phyloP scores from a whole-genome alignment of 768 basidiomycete species.

The Suillus tomentosus region DNA sequence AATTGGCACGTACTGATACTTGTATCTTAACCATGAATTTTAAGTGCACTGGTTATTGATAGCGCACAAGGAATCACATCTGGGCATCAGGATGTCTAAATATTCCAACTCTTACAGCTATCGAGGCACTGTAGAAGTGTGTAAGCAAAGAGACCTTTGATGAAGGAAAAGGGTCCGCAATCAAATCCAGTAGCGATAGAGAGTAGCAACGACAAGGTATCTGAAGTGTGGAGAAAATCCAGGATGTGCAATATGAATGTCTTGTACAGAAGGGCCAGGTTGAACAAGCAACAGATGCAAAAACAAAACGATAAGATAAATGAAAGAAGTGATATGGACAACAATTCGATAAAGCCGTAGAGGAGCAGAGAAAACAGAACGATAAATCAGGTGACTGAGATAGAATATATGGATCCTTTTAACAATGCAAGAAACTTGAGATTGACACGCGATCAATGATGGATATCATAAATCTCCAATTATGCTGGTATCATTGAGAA shows the following conservation, averaged over 20 bases:
- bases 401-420: not conserved
- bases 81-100: not conserved
- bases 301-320: not conserved
- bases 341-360: constrained; percentile 4
- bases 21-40: not conserved
- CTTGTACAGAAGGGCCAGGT: not conserved
- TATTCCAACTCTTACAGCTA: not conserved
- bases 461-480: not conserved
- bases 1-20: not conserved
- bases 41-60: not conserved
- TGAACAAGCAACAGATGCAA: not conserved
- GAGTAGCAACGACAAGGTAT: not conserved
- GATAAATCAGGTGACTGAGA: not conserved
- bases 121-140: not conserved
- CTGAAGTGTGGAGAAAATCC: not conserved
- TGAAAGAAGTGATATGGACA: constrained; percentile 20
- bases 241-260: not conserved
- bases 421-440: constrained; percentile 1
- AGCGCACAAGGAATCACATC: not conserved
- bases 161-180: constrained; percentile 12
- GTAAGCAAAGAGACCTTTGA: constrained; percentile 2
- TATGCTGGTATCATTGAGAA: not conserved
- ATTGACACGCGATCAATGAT: not conserved
- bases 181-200: constrained; percentile 11
- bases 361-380: not conserved